Conservation (phyloP, 2,329 filamentous ascomycete genomes). For the Fusarium sp. region DNA sequence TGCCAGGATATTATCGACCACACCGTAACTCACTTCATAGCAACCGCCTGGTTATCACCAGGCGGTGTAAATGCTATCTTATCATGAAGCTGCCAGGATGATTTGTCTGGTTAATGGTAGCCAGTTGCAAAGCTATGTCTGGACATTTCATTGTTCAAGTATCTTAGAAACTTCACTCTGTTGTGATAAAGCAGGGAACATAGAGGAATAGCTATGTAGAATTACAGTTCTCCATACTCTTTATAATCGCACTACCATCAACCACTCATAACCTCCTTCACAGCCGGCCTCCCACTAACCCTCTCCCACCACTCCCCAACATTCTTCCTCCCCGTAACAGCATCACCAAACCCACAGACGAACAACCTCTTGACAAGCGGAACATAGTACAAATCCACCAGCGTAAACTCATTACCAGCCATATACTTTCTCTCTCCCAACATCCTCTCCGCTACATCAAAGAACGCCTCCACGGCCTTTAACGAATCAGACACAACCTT, state of each 20-base stretch:
- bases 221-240: rapidly evolving
- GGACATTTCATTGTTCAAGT: too few species aligned
- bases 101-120: too few species aligned
- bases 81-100: too few species aligned
- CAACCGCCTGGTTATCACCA: too few species aligned
- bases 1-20: not conserved
- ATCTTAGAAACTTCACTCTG: too few species aligned
- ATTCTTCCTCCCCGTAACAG: not conserved
- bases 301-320: not conserved
- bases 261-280: not conserved
- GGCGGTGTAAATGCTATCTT: not conserved
- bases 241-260: not conserved
- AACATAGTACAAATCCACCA: not conserved
- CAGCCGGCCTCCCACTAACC: not conserved
- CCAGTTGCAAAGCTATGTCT: too few species aligned
- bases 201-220: rapidly evolving
- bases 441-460: not conserved
- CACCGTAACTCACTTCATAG: not conserved
- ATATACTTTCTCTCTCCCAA: not conserved
- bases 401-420: not conserved
- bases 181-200: rapidly evolving
- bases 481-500: not conserved
- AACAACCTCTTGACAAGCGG: not conserved
- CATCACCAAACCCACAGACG: not conserved
- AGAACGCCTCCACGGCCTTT: not conserved